Evolutionary conservation across 1,139 yeast species (phyloP).

Genomic region (Yamadazyma blattariae): DNA sequence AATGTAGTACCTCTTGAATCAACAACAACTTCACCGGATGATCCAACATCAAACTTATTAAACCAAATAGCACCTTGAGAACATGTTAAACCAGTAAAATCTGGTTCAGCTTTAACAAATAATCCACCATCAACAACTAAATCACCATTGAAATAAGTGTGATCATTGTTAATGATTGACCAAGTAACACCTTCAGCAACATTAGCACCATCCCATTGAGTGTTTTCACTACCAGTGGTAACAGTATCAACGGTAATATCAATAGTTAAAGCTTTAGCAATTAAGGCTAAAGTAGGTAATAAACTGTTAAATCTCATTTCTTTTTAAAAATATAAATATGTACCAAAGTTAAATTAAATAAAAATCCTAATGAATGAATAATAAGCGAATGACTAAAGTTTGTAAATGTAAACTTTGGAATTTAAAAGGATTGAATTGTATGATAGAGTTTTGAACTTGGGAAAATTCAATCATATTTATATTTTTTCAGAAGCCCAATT

Average conservation of each 20-base stretch:
- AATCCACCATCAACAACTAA: conserved; percentile 17
- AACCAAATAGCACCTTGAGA: conserved; percentile 15
- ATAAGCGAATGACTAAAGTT: conserved; percentile 8
- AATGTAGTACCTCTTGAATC: conserved; percentile 16
- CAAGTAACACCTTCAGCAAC: conserved; percentile 27
- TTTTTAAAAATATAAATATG: too few relatives aligned
- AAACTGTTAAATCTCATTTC: conserved; percentile 13
- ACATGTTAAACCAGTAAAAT: conserved; percentile 15
- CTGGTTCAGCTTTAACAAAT: conserved; percentile 14
- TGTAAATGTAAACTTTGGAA: neutral
- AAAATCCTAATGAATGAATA: too few relatives aligned
- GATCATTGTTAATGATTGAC: conserved; percentile 28
- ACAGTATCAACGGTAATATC: conserved; percentile 15
- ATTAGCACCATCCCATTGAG: conserved; percentile 23
- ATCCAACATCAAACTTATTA: conserved; percentile 11
- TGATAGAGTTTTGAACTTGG: conserved; percentile 4
- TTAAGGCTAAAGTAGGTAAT: conserved; percentile 15
- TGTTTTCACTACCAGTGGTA: conserved; percentile 18
- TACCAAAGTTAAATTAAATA: too few relatives aligned
- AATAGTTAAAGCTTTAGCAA: conserved; percentile 14
- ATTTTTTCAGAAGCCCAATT: too few relatives aligned
- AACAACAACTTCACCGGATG: conserved; percentile 15
- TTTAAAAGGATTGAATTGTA: neutral
- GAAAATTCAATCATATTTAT: too few relatives aligned
- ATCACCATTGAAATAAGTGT: conserved; percentile 17